phyloP scores from a whole-genome alignment of 2,329 filamentous ascomycete species.

The Pyrenophora seminiperda region DNA sequence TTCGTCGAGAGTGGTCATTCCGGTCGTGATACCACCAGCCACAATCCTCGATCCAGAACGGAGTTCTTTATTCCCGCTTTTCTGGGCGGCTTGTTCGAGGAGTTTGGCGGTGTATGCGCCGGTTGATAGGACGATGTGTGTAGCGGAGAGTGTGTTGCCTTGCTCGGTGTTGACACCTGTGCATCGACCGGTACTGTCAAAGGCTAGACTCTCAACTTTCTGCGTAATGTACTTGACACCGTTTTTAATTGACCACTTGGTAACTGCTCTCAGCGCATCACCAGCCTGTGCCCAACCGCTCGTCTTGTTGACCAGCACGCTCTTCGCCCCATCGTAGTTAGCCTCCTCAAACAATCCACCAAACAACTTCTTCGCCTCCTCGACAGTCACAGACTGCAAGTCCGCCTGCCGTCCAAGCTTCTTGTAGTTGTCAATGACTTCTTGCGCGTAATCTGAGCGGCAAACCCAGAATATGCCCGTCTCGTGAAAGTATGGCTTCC shows the following conservation, averaged over 20 bases:
- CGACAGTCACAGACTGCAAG: constrained; percentile 51
- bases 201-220: constrained; percentile 56
- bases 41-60: constrained; percentile 60
- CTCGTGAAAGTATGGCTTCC: constrained; percentile 59
- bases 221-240: constrained; percentile 65
- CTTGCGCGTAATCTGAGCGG: constrained; percentile 52
- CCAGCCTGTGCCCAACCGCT: constrained; percentile 69
- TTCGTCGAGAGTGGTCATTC: constrained; percentile 54
- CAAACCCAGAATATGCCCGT: constrained; percentile 57
- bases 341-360: constrained; percentile 65
- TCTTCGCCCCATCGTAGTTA: constrained; percentile 63
- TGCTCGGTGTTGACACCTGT: constrained; percentile 44
- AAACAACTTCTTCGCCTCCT: constrained; percentile 62
- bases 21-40: constrained; percentile 61
- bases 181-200: constrained; percentile 55
- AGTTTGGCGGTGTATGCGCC: constrained; percentile 52
- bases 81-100: constrained; percentile 55
- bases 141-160: constrained; percentile 34
- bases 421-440: constrained; percentile 58
- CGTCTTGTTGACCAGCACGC: constrained; percentile 64
- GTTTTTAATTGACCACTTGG: constrained; percentile 57
- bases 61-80: constrained; percentile 54
- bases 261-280: constrained; percentile 61
- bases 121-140: constrained; percentile 47
- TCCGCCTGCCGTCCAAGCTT: constrained; percentile 56